Base-by-base conservation (phyloP, 345 rosid genomes). In the Draba incana region DNA sequence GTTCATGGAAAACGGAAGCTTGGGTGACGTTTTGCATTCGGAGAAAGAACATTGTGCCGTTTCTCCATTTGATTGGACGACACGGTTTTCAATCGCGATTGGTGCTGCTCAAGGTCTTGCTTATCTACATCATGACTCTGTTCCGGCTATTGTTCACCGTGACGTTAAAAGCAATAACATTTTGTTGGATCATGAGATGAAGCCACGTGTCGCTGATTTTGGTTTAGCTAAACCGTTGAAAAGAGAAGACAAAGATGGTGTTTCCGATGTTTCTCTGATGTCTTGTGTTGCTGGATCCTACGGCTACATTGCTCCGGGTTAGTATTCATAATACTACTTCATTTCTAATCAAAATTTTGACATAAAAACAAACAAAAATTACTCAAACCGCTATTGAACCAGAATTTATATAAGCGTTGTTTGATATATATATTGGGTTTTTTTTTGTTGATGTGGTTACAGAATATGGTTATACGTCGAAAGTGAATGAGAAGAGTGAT, bases 281-380 rank as follows among this genome's bases (percentile, higher is more conserved):
- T 85, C 90, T 0, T 77, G 79, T 46, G 71, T 90, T 0, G 89
- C 85, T 42, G 95, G 95, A 10, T 80, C 95, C 57, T 83, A 75
- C 55, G 97, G 95, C 60, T 88, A 90, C 69, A 90, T 88, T 45
- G 97, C 97, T 25, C 97, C 97, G 6, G 95, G 97, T 85, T 6
- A 71, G 80, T 47, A 48, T 42, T 7, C 46, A 27, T 3, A 10
- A 51, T 27, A 20, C 37, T 33, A 16, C 23, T 35, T 8, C 10
- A 35, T 8, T 35, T 35, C 10, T 35, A 35, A 35, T 7, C 35
- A 4, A 30, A 30, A 0, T 20, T 20, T 30, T 30, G 33, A 30
- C 33, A 4, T 30, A 30, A 30, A 30, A 30, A 30, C 30, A 0
- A 41, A 41, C 44, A 12, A 41, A 41, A 41, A 41, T 11, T 12